Evolutionary conservation across 805 yeast species (phyloP).

Genomic region (Starmerella khaoyaiensis): DNA sequence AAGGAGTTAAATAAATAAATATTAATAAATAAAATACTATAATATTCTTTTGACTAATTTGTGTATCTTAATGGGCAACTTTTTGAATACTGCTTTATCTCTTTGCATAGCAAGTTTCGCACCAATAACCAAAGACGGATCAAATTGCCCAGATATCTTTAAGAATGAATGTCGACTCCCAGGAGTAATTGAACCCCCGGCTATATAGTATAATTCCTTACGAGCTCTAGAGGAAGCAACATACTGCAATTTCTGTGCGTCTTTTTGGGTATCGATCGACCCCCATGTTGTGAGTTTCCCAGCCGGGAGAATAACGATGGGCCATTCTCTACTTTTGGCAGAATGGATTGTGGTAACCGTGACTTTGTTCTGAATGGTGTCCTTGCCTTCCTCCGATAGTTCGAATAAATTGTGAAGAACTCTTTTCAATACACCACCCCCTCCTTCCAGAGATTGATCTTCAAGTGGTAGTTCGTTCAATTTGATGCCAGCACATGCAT

Average conservation of each 20-base stretch:
- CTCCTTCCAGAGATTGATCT: background rate
- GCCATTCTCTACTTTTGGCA: slow-evolving; percentile 20
- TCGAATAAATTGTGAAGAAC: slow-evolving; percentile 3
- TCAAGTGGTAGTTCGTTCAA: background rate
- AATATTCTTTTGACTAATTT: too few relatives aligned
- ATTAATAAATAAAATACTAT: too few relatives aligned
- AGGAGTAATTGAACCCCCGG: slow-evolving; percentile 1
- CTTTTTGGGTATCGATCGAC: slow-evolving; percentile 1
- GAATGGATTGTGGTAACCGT: slow-evolving; percentile 14
- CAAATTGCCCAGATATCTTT: too few relatives aligned
- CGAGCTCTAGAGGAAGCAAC: slow-evolving; percentile 25
- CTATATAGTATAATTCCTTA: slow-evolving; percentile 8
- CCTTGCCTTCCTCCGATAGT: background rate
- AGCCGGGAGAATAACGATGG: slow-evolving; percentile 15
- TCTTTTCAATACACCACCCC: slow-evolving; percentile 3
- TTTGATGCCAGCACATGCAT: background rate
- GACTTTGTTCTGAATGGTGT: slow-evolving; percentile 1
- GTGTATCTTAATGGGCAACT: too few relatives aligned
- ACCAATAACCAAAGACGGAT: too few relatives aligned
- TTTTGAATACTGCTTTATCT: too few relatives aligned
- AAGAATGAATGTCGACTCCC: slow-evolving; percentile 4
- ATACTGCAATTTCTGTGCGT: slow-evolving; percentile 20
- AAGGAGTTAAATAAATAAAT: too few relatives aligned
- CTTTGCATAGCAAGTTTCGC: too few relatives aligned
- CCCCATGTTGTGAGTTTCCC: too few relatives aligned